A percentile compares a stretch with the other conserved stretches of the same genome.
Conservation (phyloP, 2,329 filamentous ascomycete species). For the Didymella exigua region DNA sequence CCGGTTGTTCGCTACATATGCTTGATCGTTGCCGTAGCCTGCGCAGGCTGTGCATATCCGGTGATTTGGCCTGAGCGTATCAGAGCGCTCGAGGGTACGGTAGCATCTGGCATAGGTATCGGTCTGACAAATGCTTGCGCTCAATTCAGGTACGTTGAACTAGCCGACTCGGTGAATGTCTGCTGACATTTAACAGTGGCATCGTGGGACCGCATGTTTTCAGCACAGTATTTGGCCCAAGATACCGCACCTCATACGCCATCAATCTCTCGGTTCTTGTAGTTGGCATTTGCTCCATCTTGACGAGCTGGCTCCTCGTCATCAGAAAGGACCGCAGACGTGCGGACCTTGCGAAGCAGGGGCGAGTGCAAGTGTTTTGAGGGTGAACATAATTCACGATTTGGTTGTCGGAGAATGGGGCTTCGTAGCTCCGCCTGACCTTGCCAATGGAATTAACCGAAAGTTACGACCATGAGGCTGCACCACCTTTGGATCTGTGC, state of each 20-base stretch:
- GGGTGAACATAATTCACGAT: background rate
- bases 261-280: conserved; percentile 28
- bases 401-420: background rate
- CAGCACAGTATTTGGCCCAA: conserved; percentile 27
- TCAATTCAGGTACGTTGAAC: conserved; percentile 22
- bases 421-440: conserved; percentile 2
- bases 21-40: conserved; percentile 24
- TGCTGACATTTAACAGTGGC: conserved; percentile 15
- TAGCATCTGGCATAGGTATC: conserved; percentile 28
- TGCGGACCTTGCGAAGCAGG: background rate
- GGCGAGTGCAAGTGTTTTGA: background rate
- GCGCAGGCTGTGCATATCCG: conserved; percentile 27
- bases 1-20: conserved; percentile 25
- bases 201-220: conserved; percentile 29
- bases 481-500: background rate
- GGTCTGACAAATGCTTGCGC: conserved; percentile 29
- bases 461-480: background rate
- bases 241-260: conserved; percentile 25
- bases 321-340: conserved; percentile 17
- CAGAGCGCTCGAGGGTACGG: conserved; percentile 25
- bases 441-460: background rate
- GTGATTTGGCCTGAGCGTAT: conserved; percentile 30
- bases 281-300: conserved; percentile 24
- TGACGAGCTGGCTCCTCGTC: conserved; percentile 23
- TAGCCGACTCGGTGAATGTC: background rate